Conservation (phyloP, 2,329 filamentous ascomycete genomes). For the Hyphodiscus sp. region DNA sequence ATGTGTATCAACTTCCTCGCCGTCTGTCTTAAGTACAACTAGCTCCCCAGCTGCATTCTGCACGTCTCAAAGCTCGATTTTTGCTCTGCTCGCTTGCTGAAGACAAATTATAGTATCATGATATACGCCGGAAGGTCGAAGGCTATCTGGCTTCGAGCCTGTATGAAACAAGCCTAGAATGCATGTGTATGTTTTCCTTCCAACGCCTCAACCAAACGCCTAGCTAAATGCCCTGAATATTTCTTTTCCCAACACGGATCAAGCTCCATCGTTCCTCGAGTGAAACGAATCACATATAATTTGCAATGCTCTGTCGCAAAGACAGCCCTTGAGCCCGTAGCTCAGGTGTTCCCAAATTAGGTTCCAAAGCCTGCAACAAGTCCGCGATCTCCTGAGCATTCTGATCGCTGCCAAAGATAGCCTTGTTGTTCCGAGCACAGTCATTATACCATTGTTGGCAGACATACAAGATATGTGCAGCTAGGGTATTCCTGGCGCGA, state of each 20-base stretch:
- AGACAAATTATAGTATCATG: not conserved
- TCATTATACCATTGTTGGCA: constrained; percentile 54
- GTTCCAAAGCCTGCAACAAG: constrained; percentile 36
- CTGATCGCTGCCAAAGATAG: constrained; percentile 53
- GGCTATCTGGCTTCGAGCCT: not conserved
- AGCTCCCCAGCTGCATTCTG: not conserved
- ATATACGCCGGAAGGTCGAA: not conserved
- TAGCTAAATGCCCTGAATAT: not conserved
- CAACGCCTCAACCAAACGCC: not conserved
- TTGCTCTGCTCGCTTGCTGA: not conserved
- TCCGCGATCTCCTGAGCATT: constrained; percentile 44
- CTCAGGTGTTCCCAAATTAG: too few species aligned
- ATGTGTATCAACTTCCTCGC: not conserved
- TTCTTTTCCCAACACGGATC: not conserved
- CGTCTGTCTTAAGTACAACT: not conserved
- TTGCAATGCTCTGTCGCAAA: not conserved
- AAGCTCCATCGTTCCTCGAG: constrained; percentile 29
- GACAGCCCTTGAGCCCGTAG: too few species aligned
- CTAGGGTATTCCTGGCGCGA: constrained; percentile 47
- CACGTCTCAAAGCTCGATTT: not conserved
- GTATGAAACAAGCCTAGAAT: not conserved
- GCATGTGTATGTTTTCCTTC: not conserved
- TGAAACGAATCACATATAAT: not conserved
- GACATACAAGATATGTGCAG: constrained; percentile 55
- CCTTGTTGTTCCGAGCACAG: constrained; percentile 45